These are phyloP conservation scores for Falciphora oryzae DNA, from an alignment of 2,329 filamentous ascomycete genomes.

Conservation along the genomic window DNA sequence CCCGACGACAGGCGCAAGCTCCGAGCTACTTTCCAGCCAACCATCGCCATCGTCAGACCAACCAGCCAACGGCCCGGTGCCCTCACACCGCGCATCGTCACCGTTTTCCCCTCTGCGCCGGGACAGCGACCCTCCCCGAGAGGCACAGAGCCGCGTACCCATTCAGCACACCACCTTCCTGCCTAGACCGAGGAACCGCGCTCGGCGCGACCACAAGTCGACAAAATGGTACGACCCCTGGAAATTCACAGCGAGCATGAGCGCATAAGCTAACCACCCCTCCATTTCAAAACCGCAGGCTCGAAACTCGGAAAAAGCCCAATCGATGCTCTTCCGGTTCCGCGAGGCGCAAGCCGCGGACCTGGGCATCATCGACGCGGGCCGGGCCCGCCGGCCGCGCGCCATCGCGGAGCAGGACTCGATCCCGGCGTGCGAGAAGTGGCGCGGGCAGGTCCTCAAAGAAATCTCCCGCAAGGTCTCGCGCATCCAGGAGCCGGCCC, in stretches of 20 bases:
- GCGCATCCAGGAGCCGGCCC: conserved; percentile 82
- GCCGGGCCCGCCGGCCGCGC: conserved; percentile 83
- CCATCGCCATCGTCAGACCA: neutral
- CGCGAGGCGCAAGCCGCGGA: conserved; percentile 94
- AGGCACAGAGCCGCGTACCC: neutral
- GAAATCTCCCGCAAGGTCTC: conserved; percentile 96
- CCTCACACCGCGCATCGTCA: neutral
- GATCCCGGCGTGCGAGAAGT: conserved; percentile 89
- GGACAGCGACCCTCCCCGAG: neutral
- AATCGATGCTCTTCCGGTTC: conserved; percentile 99
- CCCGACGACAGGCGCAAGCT: neutral
- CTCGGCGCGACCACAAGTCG: neutral
- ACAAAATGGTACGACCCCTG: conserved; percentile 15
- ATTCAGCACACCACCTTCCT: neutral
- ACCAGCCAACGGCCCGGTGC: neutral
- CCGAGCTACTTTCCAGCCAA: neutral
- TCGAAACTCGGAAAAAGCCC: conserved; percentile 96
- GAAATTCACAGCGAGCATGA: neutral
- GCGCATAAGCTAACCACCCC: neutral
- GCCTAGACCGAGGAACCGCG: neutral
- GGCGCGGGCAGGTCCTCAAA: conserved; percentile 95
- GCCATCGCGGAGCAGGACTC: conserved; percentile 80
- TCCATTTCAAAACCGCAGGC: conserved; percentile 49
- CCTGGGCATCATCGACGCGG: conserved; percentile 90
- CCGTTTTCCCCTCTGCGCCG: neutral